Conservation (phyloP, 306 rosid species). For the Prosopis cineraria region DNA sequence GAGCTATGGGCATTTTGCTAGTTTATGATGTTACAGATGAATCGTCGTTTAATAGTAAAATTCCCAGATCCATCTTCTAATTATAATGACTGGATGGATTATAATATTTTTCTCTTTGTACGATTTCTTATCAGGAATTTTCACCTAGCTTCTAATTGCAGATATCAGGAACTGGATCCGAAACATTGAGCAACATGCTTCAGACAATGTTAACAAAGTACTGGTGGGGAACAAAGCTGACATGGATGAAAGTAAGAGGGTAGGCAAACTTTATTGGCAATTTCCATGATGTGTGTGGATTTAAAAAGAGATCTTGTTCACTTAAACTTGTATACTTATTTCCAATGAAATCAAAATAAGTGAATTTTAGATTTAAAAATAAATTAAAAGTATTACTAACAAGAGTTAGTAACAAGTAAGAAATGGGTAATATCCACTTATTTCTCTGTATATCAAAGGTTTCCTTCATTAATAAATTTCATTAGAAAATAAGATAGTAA, state of each 20-base stretch:
- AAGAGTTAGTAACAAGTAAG: background rate
- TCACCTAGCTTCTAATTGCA: slow-evolving; percentile 46
- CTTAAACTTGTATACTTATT: too few species aligned
- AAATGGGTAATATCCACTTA: too few species aligned
- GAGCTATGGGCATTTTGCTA: slow-evolving; percentile 97
- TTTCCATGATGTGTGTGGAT: background rate
- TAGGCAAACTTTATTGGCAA: slow-evolving; percentile 41
- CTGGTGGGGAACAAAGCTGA: slow-evolving; percentile 98
- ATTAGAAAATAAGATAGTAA: too few species aligned
- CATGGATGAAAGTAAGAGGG: slow-evolving; percentile 96
- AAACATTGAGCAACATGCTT: slow-evolving; percentile 96
- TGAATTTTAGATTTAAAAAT: too few species aligned
- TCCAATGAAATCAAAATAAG: background rate
- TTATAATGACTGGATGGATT: slow-evolving; percentile 30
- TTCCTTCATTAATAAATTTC: too few species aligned
- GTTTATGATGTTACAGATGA: slow-evolving; percentile 95
- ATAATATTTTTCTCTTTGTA: slow-evolving; percentile 22
- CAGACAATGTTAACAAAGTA: slow-evolving; percentile 89
- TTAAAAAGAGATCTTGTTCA: too few species aligned
- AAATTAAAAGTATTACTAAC: background rate
- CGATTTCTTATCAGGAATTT: slow-evolving; percentile 14
- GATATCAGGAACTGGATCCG: slow-evolving; percentile 96
- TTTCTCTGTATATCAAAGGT: too few species aligned
- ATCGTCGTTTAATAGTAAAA: slow-evolving; percentile 91
- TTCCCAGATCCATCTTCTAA: slow-evolving; percentile 12